Percentiles rank a stretch among this genome's conserved stretches.
These are phyloP conservation scores for Ehretia macrophylla DNA, from an alignment of 257 asterid species.

Conservation along the genomic window DNA sequence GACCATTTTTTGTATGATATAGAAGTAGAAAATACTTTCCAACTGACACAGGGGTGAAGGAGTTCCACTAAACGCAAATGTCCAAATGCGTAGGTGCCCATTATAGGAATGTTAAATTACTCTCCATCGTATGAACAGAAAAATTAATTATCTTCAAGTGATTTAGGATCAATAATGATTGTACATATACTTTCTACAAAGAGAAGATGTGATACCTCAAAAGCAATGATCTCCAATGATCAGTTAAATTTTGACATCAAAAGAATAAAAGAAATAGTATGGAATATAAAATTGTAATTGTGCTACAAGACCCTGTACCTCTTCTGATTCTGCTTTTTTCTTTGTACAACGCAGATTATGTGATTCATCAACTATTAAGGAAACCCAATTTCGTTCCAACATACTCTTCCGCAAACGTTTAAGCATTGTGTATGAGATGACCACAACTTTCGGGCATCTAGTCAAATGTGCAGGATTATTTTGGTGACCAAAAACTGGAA, in stretches of 20 bases:
- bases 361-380: conserved; percentile 86
- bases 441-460: conserved; percentile 71
- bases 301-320: conserved; percentile 37
- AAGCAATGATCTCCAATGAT: neutral
- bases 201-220: too few species aligned
- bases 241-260: neutral
- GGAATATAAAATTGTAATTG: neutral
- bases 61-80: too few species aligned
- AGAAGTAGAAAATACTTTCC: too few species aligned
- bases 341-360: conserved; percentile 78
- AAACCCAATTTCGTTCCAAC: conserved; percentile 77
- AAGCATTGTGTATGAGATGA: conserved; percentile 84
- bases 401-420: conserved; percentile 70
- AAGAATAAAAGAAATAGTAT: neutral
- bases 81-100: too few species aligned
- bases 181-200: too few species aligned
- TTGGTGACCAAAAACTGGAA: conserved; percentile 74
- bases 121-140: too few species aligned
- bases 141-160: too few species aligned
- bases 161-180: too few species aligned
- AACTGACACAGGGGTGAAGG: too few species aligned
- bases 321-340: conserved; percentile 64
- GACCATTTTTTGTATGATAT: too few species aligned
- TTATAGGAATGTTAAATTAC: too few species aligned
- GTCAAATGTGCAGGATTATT: conserved; percentile 74